Evolutionary conservation across 805 yeast genomes (phyloP).

Genomic region (Pichia insulana): DNA sequence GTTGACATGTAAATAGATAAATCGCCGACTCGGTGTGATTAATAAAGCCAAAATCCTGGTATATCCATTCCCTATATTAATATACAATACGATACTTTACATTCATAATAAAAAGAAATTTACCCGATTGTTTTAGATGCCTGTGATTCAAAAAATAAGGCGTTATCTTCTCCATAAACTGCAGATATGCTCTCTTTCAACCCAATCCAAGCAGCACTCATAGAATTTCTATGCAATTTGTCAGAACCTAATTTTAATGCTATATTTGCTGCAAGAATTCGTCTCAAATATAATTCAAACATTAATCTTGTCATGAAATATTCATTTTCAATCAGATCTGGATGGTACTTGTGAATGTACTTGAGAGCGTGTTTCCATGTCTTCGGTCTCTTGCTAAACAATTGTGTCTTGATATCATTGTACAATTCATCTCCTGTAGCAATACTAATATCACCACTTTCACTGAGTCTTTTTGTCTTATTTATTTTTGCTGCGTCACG

Average conservation of each 20-base stretch:
- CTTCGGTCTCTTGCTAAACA: slow-evolving; percentile 12
- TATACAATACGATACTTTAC: too few relatives aligned
- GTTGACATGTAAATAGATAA: slow-evolving; percentile 4
- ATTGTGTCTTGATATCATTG: slow-evolving; percentile 11
- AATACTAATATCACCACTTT: slow-evolving; percentile 21
- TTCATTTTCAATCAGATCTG: slow-evolving; percentile 19
- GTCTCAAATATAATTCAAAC: slow-evolving; percentile 25
- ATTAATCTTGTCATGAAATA: slow-evolving; percentile 21
- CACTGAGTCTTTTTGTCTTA: slow-evolving; percentile 15
- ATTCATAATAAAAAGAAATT: neutral
- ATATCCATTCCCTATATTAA: too few relatives aligned
- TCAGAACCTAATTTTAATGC: slow-evolving; percentile 21
- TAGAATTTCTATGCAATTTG: slow-evolving; percentile 14
- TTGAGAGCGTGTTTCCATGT: slow-evolving; percentile 14
- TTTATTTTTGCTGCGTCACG: neutral
- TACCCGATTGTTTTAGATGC: neutral
- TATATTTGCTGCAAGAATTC: slow-evolving; percentile 25
- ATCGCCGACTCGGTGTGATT: too few relatives aligned
- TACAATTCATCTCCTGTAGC: slow-evolving; percentile 23
- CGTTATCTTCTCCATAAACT: slow-evolving; percentile 34
- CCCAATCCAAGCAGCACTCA: slow-evolving; percentile 26
- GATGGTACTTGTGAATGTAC: slow-evolving; percentile 11
- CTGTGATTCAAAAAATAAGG: slow-evolving; percentile 17
- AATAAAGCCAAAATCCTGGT: too few relatives aligned
- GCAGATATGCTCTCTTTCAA: slow-evolving; percentile 47